phyloP scores from a whole-genome alignment of 2,329 filamentous ascomycete species.

The Pleoardoris graminearum region DNA sequence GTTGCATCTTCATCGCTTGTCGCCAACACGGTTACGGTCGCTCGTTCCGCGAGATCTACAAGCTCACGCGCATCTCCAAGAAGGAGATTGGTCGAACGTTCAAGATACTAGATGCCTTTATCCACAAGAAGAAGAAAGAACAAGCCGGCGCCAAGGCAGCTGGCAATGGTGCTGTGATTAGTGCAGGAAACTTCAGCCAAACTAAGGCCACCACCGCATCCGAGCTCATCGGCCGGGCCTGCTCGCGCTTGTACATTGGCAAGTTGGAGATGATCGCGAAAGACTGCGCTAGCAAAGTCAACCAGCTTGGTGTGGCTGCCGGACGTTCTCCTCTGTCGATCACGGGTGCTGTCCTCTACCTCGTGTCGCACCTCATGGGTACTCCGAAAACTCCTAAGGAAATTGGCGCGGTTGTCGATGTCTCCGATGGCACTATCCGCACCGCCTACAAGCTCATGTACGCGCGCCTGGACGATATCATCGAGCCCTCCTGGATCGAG shows the following conservation, averaged over 20 bases:
- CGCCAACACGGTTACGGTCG: slow-evolving; percentile 84
- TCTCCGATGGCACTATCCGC: slow-evolving; percentile 96
- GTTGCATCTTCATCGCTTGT: slow-evolving; percentile 96
- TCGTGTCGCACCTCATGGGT: slow-evolving; percentile 85
- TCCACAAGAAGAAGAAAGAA: slow-evolving; percentile 63
- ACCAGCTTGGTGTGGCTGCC: slow-evolving; percentile 76
- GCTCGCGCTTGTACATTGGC: slow-evolving; percentile 76
- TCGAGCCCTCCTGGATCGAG: slow-evolving; percentile 74
- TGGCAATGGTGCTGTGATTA: slow-evolving; percentile 48
- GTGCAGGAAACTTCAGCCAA: slow-evolving; percentile 66
- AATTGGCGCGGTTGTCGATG: slow-evolving; percentile 80
- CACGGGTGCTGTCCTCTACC: slow-evolving; percentile 94
- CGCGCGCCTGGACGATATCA: slow-evolving; percentile 70
- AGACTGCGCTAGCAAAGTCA: slow-evolving; percentile 76
- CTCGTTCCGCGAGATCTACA: slow-evolving; percentile 93
- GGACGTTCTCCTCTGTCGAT: slow-evolving; percentile 93
- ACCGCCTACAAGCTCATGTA: slow-evolving; percentile 92
- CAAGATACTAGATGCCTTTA: slow-evolving; percentile 80
- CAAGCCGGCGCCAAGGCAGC: slow-evolving; percentile 29
- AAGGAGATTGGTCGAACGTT: slow-evolving; percentile 97
- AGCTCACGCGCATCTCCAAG: slow-evolving; percentile 89
- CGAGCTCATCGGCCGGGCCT: slow-evolving; percentile 87
- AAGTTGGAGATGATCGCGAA: slow-evolving; percentile 80
- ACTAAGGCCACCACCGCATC: slow-evolving; percentile 78
- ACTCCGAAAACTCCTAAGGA: slow-evolving; percentile 80